Evolutionary conservation across 768 basidiomycete genomes (phyloP).

Genomic region (Calocera cornea): DNA sequence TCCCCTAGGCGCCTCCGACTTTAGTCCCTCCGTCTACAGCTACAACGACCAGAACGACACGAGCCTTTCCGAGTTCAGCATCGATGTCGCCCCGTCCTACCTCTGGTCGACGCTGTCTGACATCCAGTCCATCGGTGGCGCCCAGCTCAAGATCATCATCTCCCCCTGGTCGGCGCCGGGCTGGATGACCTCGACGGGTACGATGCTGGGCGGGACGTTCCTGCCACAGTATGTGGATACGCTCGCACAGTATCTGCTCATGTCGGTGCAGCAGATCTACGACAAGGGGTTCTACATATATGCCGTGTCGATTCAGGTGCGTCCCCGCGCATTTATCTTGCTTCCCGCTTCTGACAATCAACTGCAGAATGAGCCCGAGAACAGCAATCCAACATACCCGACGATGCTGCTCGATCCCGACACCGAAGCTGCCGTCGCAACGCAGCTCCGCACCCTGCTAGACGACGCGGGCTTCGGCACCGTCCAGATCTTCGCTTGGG

Average conservation of each 20-base stretch:
- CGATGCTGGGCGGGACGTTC: conserved; percentile 55
- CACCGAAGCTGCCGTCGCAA: conserved; percentile 47
- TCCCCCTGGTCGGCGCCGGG: conserved; percentile 67
- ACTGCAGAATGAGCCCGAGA: conserved; percentile 43
- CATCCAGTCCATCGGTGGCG: conserved; percentile 42
- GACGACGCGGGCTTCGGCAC: conserved; percentile 45
- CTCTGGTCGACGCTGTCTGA: conserved; percentile 51
- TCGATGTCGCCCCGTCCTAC: conserved; percentile 46
- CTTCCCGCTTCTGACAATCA: not conserved
- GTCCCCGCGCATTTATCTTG: not conserved
- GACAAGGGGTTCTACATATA: conserved; percentile 46
- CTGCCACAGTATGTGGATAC: conserved; percentile 33
- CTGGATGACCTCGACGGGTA: conserved; percentile 62
- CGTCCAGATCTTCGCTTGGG: conserved; percentile 52
- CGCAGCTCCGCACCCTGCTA: conserved; percentile 43
- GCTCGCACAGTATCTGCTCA: conserved; percentile 63
- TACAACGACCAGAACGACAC: not conserved
- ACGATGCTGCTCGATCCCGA: conserved; percentile 42
- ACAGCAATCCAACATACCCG: conserved; percentile 55
- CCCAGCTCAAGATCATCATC: conserved; percentile 39
- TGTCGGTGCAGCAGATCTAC: conserved; percentile 55
- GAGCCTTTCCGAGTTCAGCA: conserved; percentile 32
- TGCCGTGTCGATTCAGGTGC: conserved; percentile 45
- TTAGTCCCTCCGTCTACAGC: conserved; percentile 18
- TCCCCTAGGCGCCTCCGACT: conserved; percentile 61